These are phyloP conservation scores for Sechiopsis laciniata DNA, from an alignment of 306 rosid genomes.

Conservation along the genomic window DNA sequence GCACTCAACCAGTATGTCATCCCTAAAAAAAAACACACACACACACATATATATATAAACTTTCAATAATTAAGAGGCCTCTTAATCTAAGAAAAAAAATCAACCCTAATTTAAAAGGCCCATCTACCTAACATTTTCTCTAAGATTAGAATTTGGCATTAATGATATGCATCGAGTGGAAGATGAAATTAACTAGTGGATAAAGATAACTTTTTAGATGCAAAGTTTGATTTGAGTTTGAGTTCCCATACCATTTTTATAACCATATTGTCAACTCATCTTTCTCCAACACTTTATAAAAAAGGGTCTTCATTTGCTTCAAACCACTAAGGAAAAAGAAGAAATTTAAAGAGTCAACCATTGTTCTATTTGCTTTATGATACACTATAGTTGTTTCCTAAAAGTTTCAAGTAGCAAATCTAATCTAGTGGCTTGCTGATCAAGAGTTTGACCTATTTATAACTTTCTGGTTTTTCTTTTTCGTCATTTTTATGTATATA, in stretches of 20 bases:
- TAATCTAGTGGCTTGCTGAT: background rate
- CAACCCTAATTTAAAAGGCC: background rate
- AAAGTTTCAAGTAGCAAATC: background rate
- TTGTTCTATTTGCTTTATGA: background rate
- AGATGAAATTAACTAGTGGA: slow-evolving; percentile 10
- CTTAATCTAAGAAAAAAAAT: background rate
- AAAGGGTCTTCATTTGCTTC: background rate
- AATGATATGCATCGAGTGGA: slow-evolving; percentile 3
- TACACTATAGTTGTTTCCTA: background rate
- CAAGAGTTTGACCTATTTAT: background rate
- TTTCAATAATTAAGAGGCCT: too few relatives aligned
- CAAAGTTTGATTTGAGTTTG: slow-evolving; percentile 10
- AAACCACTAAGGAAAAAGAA: background rate
- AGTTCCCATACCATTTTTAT: background rate
- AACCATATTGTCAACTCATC: slow-evolving; percentile 5
- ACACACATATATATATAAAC: too few relatives aligned
- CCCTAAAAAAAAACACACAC: too few relatives aligned
- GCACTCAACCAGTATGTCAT: too few relatives aligned
- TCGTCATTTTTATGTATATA: too few relatives aligned
- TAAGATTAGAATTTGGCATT: background rate
- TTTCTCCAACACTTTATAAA: slow-evolving; percentile 8
- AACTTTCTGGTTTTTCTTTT: background rate
- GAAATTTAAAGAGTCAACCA: background rate
- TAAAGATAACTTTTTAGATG: background rate
- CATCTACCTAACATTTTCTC: background rate